phyloP scores from a whole-genome alignment of 257 asterid genomes.

The Solanum chiquidenum region DNA sequence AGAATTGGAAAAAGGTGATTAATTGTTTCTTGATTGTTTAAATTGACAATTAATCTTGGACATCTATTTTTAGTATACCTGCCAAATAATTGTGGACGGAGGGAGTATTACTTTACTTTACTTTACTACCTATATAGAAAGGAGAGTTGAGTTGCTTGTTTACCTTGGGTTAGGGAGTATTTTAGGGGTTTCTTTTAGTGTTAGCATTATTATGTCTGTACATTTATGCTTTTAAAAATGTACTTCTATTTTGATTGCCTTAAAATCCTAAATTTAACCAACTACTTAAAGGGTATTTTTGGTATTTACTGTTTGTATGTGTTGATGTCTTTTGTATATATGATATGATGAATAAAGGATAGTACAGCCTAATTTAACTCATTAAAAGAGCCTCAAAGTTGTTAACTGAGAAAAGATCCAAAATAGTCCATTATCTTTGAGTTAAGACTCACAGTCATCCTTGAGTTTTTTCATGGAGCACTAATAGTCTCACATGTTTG shows the following conservation, averaged over 20 bases:
- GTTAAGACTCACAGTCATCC: neutral
- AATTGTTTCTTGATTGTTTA: too few species aligned
- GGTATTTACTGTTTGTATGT: neutral
- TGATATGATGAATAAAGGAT: neutral
- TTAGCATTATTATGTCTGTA: neutral
- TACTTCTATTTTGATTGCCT: neutral
- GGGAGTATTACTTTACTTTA: too few species aligned
- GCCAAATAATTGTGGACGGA: too few species aligned
- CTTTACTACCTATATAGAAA: neutral
- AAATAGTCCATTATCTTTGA: too few species aligned
- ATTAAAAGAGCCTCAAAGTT: neutral
- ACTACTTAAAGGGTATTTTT: neutral
- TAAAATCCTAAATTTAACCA: neutral
- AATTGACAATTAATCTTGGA: too few species aligned
- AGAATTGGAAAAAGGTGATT: too few species aligned
- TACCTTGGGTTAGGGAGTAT: neutral
- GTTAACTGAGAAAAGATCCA: neutral
- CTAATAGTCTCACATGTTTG: neutral
- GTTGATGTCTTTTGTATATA: neutral
- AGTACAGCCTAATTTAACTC: neutral
- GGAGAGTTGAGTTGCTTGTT: neutral
- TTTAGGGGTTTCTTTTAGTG: neutral
- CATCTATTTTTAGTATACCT: too few species aligned
- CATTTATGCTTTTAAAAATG: neutral
- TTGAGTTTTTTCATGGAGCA: neutral